Evolutionary conservation across 169 alveolate species (phyloP), one percentile per base, ranked within the genome.

Genomic region (Eimeria mitis): DNA sequence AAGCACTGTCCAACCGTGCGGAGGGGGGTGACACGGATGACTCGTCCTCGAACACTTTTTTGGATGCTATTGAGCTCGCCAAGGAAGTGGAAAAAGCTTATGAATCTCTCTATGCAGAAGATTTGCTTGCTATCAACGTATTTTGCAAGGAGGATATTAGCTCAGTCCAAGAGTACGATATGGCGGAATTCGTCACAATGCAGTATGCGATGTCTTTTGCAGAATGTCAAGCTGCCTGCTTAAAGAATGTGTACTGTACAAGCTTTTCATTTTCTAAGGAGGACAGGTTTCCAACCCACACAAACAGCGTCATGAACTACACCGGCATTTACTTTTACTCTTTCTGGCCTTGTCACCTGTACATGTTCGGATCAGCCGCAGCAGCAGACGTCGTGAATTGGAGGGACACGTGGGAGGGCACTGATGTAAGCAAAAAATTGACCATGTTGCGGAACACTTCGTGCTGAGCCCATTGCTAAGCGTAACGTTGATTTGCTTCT

Each of bases 171-270:
- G 83, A 87, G n/a, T 87, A 87, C 21, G 92, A 87, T 87, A 49
- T 83, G 94, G 89, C 96, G 68, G 96, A 92, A 83, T 52, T 92
- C 87, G 84, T 79, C 61, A 92, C 89, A 68, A 88, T 34, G 88
- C 81, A 34, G 31, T 92, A 79, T 70, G 65, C 96, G 34, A 1
- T 31, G 21, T 92, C 96, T 37, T 83, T 92, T 56, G 94, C 71
- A 34, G 76, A 49, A 28, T 92, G 96, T 34, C 73, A 65, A 25
- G 76, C 56, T 7, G 89, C 91, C 28, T 92, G 96, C 61, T 68
- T 73, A 71, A 70, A 79, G 76, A 92, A 92, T 40, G 96, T 92
- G 16, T 92, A 92, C 94, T 92, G 96, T 59, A 92, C 96, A 42
- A 79, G 94, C 28, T 79, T 92, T 47, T 40, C 96, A 31, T 92